phyloP scores from a whole-genome alignment of 768 basidiomycete species.

The Boletus pseudopeckii region DNA sequence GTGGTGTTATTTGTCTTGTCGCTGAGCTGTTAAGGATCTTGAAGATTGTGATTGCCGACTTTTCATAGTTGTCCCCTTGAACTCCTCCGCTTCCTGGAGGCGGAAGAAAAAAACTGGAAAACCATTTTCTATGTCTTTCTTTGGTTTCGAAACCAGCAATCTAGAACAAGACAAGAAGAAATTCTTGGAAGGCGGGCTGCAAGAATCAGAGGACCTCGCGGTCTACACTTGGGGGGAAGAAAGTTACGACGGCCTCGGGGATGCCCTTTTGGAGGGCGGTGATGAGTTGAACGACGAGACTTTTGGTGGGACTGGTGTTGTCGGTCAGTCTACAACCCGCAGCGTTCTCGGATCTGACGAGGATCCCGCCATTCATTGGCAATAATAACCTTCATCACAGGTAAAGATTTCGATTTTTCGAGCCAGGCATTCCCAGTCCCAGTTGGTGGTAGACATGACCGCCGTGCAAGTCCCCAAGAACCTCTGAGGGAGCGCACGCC shows the following conservation, averaged over 20 bases:
- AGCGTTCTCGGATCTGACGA: conserved; percentile 12
- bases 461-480: conserved; percentile 21
- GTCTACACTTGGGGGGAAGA: conserved; percentile 94
- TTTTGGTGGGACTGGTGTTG: conserved; percentile 67
- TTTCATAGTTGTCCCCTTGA: conserved; percentile 5
- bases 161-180: conserved; percentile 63
- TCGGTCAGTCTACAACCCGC: conserved; percentile 57
- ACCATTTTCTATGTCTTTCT: conserved; percentile 66
- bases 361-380: background rate
- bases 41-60: conserved; percentile 18
- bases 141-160: conserved; percentile 64
- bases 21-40: conserved; percentile 2
- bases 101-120: conserved; percentile 10
- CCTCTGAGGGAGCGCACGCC: conserved; percentile 27
- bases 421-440: conserved; percentile 37
- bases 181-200: conserved; percentile 45
- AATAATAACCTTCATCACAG: conserved; percentile 37
- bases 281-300: conserved; percentile 98
- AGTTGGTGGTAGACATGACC: conserved; percentile 10
- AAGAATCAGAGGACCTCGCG: conserved; percentile 76
- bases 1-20: conserved; percentile 23
- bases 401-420: conserved; percentile 90
- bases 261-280: conserved; percentile 81
- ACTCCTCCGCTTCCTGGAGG: conserved; percentile 16
- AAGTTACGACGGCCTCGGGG: conserved; percentile 85